Base-by-base conservation (phyloP, 177 flowering plant species). In the Vitis hybrid region DNA sequence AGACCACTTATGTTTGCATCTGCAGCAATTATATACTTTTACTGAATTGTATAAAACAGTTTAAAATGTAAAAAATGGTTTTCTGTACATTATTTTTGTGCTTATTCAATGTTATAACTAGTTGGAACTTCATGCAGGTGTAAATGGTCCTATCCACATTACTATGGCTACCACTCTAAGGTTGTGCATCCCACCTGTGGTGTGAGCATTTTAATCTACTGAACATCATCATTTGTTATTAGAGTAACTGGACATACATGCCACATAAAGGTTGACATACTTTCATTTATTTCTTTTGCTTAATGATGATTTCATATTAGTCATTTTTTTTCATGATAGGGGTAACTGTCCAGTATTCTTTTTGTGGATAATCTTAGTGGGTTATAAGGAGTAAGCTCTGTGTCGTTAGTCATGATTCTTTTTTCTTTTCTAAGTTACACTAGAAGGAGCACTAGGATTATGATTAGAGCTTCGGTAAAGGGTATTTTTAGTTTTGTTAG, bases 71-170 rank as follows among this genome's bases (percentile, higher is more conserved):
- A 58, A 13, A 13, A 58, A 11, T n/a, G 15, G 19, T 8, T 57
- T 57, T 18, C 18, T 19, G 2, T 12, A 10, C 17, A 48, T 46
- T 15, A 17, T 27, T 21, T 24, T 17, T 69, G 18, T 61, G 17
- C 60, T 57, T 7, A 18, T 18, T 18, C 12, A 57, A 11, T 57
- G 60, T 57, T 57, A 18, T 56, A 56, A 56, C 60, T 56, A 6
- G 24, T 57, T 57, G 17, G 27, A 11, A 54, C 17, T 60, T 70
- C 68, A 14, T 75, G 74, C 79, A 79, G 82, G 82, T 75, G 78
- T 79, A 46, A 79, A 79, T 72, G 82, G 82, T 52, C 82, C 82
- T 35, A 66, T 79, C 24, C 82, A 79, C 60, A 35, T 79, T 52
- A 70, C 73, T 59, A 71, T 75, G 72, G 65, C 76, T 52, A 75